These are phyloP conservation scores for Pichia sp. DNA, from an alignment of 1,139 yeast species.

Conservation along the genomic window DNA sequence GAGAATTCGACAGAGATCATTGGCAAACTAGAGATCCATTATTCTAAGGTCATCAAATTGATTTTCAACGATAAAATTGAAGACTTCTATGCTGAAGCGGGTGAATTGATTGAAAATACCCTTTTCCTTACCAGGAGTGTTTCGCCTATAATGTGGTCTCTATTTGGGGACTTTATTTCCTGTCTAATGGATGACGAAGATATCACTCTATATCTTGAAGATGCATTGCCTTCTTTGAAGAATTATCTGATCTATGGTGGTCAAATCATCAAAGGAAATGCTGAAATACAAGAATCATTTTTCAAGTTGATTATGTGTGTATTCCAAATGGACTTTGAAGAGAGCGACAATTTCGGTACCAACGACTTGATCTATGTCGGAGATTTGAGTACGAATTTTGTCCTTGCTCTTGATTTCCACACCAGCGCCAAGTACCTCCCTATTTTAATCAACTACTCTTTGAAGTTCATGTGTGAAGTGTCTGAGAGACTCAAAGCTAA, in stretches of 20 bases:
- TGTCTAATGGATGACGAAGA: constrained; percentile 38
- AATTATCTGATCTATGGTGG: constrained; percentile 75
- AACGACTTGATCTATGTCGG: constrained; percentile 49
- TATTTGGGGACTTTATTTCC: constrained; percentile 52
- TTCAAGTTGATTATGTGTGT: constrained; percentile 31
- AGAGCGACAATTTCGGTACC: constrained; percentile 42
- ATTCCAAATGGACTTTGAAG: constrained; percentile 27
- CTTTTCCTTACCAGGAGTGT: constrained; percentile 70
- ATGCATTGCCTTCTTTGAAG: constrained; percentile 68
- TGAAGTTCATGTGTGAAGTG: constrained; percentile 25
- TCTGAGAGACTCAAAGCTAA: constrained; percentile 32
- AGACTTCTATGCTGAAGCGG: constrained; percentile 76
- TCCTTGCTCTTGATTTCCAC: constrained; percentile 43
- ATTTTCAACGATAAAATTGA: constrained; percentile 63
- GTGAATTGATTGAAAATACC: constrained; percentile 82
- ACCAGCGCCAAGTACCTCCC: constrained; percentile 40
- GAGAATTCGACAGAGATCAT: constrained; percentile 75
- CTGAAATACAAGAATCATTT: constrained; percentile 33
- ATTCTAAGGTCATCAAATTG: constrained; percentile 67
- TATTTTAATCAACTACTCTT: constrained; percentile 36
- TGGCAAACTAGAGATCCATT: constrained; percentile 62
- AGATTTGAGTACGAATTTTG: constrained; percentile 52
- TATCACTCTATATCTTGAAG: constrained; percentile 56
- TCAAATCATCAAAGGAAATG: constrained; percentile 39
- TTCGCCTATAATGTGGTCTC: constrained; percentile 73